These are phyloP conservation scores for Penicillium chermesinum DNA, from an alignment of 495 filamentous ascomycete genomes.

Conservation along the genomic window DNA sequence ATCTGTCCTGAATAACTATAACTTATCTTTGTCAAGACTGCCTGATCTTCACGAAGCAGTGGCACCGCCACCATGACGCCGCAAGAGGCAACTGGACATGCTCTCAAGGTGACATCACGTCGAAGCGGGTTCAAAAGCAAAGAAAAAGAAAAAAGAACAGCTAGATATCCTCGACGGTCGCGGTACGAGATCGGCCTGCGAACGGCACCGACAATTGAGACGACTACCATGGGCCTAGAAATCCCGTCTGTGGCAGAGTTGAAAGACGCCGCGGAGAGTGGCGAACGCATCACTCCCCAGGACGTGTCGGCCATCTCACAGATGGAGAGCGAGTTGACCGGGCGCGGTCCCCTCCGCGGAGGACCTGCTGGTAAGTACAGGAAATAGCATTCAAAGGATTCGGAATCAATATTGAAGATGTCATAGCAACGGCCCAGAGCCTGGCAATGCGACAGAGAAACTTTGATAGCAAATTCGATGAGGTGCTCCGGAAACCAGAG, in stretches of 20 bases:
- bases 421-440: constrained; percentile 30
- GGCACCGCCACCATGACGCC: constrained; percentile 16
- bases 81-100: constrained; percentile 12
- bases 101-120: constrained; percentile 31
- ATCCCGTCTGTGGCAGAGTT: constrained; percentile 23
- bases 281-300: constrained; percentile 31
- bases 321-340: constrained; percentile 33
- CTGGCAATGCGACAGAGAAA: constrained; percentile 35
- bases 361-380: constrained; percentile 45
- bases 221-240: background rate
- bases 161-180: no score
- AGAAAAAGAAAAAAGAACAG: no score
- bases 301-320: constrained; percentile 34
- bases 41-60: constrained; percentile 6
- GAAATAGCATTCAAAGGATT: background rate
- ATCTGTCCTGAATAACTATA: background rate
- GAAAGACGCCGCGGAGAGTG: constrained; percentile 30
- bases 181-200: no score
- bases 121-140: no score
- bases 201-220: background rate
- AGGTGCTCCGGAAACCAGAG: constrained; percentile 28
- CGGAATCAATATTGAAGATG: background rate
- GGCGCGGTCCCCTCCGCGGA: constrained; percentile 50
- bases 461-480: constrained; percentile 34
- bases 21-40: no score